Conservation (phyloP, 441 rosid species). For the Jatropha podagrica region DNA sequence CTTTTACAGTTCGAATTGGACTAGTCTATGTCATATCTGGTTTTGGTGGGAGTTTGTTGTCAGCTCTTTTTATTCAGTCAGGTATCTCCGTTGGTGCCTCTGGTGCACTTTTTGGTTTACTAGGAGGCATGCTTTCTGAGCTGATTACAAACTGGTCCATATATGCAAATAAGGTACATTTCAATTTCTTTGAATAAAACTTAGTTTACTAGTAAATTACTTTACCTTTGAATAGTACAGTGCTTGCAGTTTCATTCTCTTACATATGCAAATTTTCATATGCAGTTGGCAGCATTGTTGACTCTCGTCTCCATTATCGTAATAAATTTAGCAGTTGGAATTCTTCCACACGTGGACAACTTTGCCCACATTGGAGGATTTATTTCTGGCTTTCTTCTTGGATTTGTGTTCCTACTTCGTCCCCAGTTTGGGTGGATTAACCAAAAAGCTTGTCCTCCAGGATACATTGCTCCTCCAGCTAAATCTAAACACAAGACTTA, state of each 20-base stretch:
- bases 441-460: constrained; percentile 56
- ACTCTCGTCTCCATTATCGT: constrained; percentile 66
- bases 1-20: constrained; percentile 73
- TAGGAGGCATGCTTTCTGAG: constrained; percentile 96
- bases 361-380: constrained; percentile 97
- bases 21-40: constrained; percentile 81
- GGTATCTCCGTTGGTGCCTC: constrained; percentile 95
- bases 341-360: constrained; percentile 93
- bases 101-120: constrained; percentile 91
- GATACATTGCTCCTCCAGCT: constrained; percentile 39
- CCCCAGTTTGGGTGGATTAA: constrained; percentile 85
- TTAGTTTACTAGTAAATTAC: neutral
- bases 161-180: constrained; percentile 72
- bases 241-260: constrained; percentile 9
- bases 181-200: neutral
- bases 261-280: constrained; percentile 20
- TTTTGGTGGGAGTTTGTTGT: constrained; percentile 85
- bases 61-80: constrained; percentile 65
- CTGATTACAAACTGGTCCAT: constrained; percentile 90
- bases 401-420: constrained; percentile 77
- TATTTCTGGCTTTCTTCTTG: constrained; percentile 82
- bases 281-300: constrained; percentile 81
- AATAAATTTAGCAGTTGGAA: constrained; percentile 76
- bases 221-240: constrained; percentile 2
- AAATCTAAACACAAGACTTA: constrained; percentile 76